Base-by-base conservation (phyloP, 163 green algal species). In the Coccomyxa subellipsoidea region DNA sequence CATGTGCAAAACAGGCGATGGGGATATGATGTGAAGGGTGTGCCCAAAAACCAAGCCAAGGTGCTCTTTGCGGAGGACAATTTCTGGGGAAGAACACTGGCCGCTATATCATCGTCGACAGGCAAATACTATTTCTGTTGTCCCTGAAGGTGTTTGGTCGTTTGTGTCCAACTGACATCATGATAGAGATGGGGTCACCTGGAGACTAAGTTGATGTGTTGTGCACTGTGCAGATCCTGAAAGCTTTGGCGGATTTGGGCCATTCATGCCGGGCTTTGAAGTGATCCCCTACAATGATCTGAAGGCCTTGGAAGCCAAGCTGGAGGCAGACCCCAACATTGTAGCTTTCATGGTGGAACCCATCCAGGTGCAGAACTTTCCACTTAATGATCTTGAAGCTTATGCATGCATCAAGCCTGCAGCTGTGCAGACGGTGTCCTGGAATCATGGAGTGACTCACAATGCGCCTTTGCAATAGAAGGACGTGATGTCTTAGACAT, bases 291-390 rank as follows among this genome's bases (percentile, higher is more conserved):
- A 98, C 91, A 95, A 98, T 84, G 93, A 98, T 87, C 80, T 98
- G 39, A 38, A 8, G 0, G 94, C 95, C 4, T 87, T 98, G 72
- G 78, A 96, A 86, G 75, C 76, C 0, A 90, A 92, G 83, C 88
- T 97, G 59, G 82, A 93, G 79, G 72, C 59, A 0, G 92, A 98
- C 84, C 92, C 94, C 39, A 95, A 97, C 90, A 94, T 98, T 47
- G 95, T 96, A 34, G 95, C 93, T 2, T 98, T 97, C 89, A 98
- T 98, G 95, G 95, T 98, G 79, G 95, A 98, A 86, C 95, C 95
- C 34, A 98, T 98, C 76, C 95, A 98, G 90, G 91, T 92, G 69
- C 34, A 34, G 1, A 34, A 35, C 27, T 25, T 72, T 12, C 1
- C 23, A 2, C 47, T 12, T 59, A 12, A 59, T 23, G 21, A 12